Evolutionary conservation across 202 grass and related monocot genomes (phyloP).

Genomic region (Brachypodium distachyon): DNA sequence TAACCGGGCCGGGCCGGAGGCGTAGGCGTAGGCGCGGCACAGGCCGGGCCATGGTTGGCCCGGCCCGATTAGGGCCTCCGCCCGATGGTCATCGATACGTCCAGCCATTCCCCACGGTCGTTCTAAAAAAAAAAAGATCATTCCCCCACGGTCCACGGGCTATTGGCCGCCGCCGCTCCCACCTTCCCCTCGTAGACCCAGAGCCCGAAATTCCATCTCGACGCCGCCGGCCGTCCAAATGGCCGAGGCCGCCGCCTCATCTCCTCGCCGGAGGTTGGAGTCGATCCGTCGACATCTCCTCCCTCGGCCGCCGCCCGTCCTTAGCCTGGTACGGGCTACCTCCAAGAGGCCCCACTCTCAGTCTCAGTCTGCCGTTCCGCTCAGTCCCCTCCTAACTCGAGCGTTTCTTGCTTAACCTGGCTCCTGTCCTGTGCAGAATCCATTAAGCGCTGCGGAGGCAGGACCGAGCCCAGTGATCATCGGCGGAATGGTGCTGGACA

Average conservation of each 20-base stretch:
- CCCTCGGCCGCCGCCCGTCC: neutral
- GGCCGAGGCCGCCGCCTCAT: constrained; percentile 2
- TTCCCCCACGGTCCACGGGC: too few relatives aligned
- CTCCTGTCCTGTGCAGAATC: constrained; percentile 20
- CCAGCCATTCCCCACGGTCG: too few relatives aligned
- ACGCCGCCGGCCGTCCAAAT: neutral
- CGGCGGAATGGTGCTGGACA: constrained; percentile 88
- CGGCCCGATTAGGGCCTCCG: too few relatives aligned
- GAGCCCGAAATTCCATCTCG: neutral
- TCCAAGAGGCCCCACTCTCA: neutral
- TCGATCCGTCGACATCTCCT: constrained; percentile 56
- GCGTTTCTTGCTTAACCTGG: neutral
- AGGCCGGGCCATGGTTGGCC: too few relatives aligned
- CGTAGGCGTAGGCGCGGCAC: too few relatives aligned
- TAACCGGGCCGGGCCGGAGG: too few relatives aligned
- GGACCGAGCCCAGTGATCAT: constrained; percentile 59
- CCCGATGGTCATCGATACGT: too few relatives aligned
- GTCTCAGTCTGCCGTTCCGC: neutral
- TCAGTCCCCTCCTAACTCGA: neutral
- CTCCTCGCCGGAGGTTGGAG: constrained; percentile 45
- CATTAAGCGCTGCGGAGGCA: neutral
- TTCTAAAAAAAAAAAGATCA: too few relatives aligned
- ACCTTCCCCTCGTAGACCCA: neutral
- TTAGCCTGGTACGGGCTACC: constrained; percentile 23
- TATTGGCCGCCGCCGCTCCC: neutral